Evolutionary conservation across 2,329 filamentous ascomycete species (phyloP), one percentile per base, ranked within the genome.

Genomic region (Dothiorella sarmentorum): DNA sequence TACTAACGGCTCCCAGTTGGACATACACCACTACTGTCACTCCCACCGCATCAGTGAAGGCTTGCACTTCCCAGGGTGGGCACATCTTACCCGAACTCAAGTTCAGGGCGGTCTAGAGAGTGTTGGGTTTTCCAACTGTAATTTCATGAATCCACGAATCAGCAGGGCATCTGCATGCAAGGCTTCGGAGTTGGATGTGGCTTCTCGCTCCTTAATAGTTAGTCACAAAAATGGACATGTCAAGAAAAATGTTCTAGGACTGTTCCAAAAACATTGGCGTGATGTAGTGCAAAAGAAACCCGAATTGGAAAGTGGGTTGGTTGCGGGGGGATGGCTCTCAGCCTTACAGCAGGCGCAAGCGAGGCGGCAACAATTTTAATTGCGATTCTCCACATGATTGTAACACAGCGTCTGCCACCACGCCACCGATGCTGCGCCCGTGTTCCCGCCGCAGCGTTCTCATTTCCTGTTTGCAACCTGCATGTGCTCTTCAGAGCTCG

Each of bases 1-100:
- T 15, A n/a, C 49, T 62, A 56, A 62, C 33, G 20, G 7, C 17
- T 13, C 15, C n/a, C 35, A 63, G 58, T 3, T 69, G 60, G 43
- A 74, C 72, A 1, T 66, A 62, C 33, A 67, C 65, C 2, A 70
- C 65, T 1, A 76, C 71, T 0, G 63, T 71, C 17, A 75, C 70
- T 17, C 73, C 73, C 18, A 66, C 65, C 31, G 69, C 69, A 22
- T 68, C 66, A n/a, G 66, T 68, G 15, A 67, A 68, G 7, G 66
- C 68, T 22, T 76, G 69, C 64, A 71, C 68, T 60, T 63, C 61
- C 11, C 49, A 63, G 10, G 73, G 73, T 31, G 73, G 73, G 1
- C 69, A 72, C 56, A 66, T 49, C 18, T n/a, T 35, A 1, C 35
- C 49, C 33, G 11, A 15, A 11, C 35, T 35, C 33, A 53, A 38